Evolutionary conservation across 2,329 filamentous ascomycete genomes (phyloP), one percentile per base, ranked within the genome.

Genomic region (Penicillium sp.): DNA sequence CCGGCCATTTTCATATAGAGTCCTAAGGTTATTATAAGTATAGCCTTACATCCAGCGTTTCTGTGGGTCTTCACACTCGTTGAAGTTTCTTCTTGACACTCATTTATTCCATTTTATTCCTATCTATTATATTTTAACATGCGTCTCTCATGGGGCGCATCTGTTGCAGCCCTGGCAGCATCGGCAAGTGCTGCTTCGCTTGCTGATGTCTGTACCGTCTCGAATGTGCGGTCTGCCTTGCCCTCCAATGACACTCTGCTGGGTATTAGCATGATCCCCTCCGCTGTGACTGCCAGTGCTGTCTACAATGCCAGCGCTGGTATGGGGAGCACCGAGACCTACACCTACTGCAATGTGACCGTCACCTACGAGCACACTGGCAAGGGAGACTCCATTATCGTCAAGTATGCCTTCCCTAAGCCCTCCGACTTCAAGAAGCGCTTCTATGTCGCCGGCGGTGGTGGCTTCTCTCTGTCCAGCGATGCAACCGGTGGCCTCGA

Each of bases 371-470:
- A 73, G 0, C 77, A 79, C 64, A 72, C 75, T 3, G 77, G 77
- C 19, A 70, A 73, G 60, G 65, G 71, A 35, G 77, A 79, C 57
- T 65, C 53, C 2, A 68, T 79, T 45, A 67, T 71, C 36, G 68
- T 76, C 66, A 75, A 66, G 55, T 75, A 55, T 68, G 74, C 72
- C 63, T 77, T 58, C 70, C 77, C 60, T 17, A 59, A 62, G 41
- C 70, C 70, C 0, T 67, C 69, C 21, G 68, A 72, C 42, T 81
- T 77, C 65, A 63, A 78, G 63, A 78, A 77, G 63, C 77, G 78
- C 19, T 81, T 78, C 66, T 78, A 79, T 53, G 73, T 78, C 6
- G 74, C 66, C 15, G 79, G 78, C 8, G 78, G 79, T 21, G 78
- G 77, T 23, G 79, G 78, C 2, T 80, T 73, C 67, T 69, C 73